Evolutionary conservation across 2,329 filamentous ascomycete species (phyloP).

Genomic region (Diplodia scrobiculata): DNA sequence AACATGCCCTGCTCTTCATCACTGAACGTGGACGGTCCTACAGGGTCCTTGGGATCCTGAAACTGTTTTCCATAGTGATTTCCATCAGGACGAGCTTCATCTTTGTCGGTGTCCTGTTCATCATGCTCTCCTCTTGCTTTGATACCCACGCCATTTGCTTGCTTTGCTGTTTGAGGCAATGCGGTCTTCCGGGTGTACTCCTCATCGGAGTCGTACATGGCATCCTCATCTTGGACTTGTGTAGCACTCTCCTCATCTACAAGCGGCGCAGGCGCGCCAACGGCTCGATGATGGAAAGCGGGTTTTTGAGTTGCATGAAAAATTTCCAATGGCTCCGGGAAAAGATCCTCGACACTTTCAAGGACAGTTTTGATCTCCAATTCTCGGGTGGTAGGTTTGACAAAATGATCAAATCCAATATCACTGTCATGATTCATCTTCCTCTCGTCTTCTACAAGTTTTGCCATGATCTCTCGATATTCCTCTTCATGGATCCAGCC

Average conservation of each 20-base stretch:
- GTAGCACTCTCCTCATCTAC: slow-evolving; percentile 68
- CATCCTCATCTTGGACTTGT: slow-evolving; percentile 49
- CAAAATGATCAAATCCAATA: slow-evolving; percentile 67
- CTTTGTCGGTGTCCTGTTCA: neutral
- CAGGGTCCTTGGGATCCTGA: neutral
- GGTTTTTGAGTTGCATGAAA: slow-evolving; percentile 28
- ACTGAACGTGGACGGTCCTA: neutral
- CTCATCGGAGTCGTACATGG: slow-evolving; percentile 50
- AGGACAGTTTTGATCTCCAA: slow-evolving; percentile 71
- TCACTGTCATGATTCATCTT: slow-evolving; percentile 49
- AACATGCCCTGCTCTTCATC: neutral
- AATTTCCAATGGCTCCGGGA: slow-evolving; percentile 62
- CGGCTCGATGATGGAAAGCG: neutral
- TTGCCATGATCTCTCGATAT: slow-evolving; percentile 65
- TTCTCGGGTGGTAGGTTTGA: slow-evolving; percentile 57
- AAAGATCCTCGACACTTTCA: slow-evolving; percentile 85
- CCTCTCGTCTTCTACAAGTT: slow-evolving; percentile 67
- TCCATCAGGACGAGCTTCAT: neutral
- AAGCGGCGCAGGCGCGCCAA: slow-evolving; percentile 37
- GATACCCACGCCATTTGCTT: neutral
- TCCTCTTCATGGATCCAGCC: slow-evolving; percentile 94
- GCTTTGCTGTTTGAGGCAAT: neutral
- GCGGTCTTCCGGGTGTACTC: slow-evolving; percentile 33
- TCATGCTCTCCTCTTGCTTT: neutral
- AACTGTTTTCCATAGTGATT: neutral